Base-by-base conservation (phyloP, 2,329 filamentous ascomycete genomes). In the Aaosphaeria pasadenensis region DNA sequence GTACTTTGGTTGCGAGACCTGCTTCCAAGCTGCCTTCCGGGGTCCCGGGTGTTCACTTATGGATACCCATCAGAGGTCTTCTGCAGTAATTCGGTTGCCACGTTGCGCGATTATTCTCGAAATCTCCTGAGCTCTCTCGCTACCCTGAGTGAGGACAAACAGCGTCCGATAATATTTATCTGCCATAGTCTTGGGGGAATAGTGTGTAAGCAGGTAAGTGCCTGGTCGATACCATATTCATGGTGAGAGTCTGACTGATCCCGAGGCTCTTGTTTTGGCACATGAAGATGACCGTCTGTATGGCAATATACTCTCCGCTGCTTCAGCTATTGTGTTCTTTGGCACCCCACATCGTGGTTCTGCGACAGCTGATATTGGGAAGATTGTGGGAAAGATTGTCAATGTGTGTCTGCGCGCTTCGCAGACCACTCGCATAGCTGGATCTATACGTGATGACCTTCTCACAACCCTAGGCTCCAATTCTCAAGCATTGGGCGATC, bases 1-100 rank as follows among this genome's bases (percentile, higher is more conserved):
- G 58, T 56, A 4, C 55, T 64, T 30, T 74, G 72, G 71, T 58
- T 75, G n/a, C 50, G 49, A 42, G 55, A 71, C 50, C 60, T 71
- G 28, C 56, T 75, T 28, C 70, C 70, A 13, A 40, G 33, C 32
- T 42, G 6, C 39, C 47, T 62, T 50, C 58, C 56, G 29, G 52
- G 49, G 9, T 43, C 52, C 4, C 56, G 58, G 28, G 43, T 62
- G 30, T 60, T 56, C 36, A 56, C 59, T n/a, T 62, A 59, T 32
- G 58, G 56, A 30, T 62, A 62, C 46, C 55, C 53, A 38, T 48
- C 57, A n/a, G 47, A 58, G 40, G 28, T 61, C 30, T 50, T 56
- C 30, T 55, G 31, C 11, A 59, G 53, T 49, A 56, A 53, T 24
- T 60, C 56, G 36, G 45, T 55, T 28, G 57, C 46, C 9, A 49